Evolutionary conservation across 345 rosid genomes (phyloP), one percentile per base, ranked within the genome.

Genomic region (Moricandia arvensis): DNA sequence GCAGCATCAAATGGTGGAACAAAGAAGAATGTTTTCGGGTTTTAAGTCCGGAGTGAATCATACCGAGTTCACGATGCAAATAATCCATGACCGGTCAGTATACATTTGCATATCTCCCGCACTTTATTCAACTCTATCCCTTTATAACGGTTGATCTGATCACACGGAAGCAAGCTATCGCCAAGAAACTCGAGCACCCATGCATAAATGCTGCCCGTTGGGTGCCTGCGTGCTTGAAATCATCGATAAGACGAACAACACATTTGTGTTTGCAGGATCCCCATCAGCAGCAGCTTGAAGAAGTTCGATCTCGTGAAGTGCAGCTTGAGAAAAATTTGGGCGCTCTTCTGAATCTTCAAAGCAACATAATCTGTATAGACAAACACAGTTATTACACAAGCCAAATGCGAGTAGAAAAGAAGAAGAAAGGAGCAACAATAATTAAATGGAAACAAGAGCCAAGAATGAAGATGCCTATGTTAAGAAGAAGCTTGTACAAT

Each of bases 91-190:
- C 58, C 58, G 4, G 58, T 53, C 58, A 53, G 58, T 53, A 53
- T 53, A 53, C 58, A 53, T 53, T 53, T 17, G 58, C 58, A 53
- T 53, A 53, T 53, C 58, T 17, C 58, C 58, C 58, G 58, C 58
- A 53, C 58, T 53, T 53, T 53, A 53, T 53, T 53, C 58, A 53
- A 53, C 58, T 53, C 58, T 4, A 53, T 53, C 26, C 26, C 26
- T 53, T 53, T 53, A 18, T 53, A 53, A 8, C 24, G 58, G 26
- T 17, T 53, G 58, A 53, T 53, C 21, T 53, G 9, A 17, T 53
- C 24, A 53, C 17, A 53, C 58, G 58, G 58, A 53, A 53, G 58
- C 26, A 53, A 53, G 58, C 58, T 53, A 53, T 53, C 58, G 24
- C 58, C 58, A 17, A 53, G 58, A 53, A 53, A 53, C 58, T 53